Evolutionary conservation across 78 protist genomes (phyloP).

Genomic region (Diacronema lutheri): DNA sequence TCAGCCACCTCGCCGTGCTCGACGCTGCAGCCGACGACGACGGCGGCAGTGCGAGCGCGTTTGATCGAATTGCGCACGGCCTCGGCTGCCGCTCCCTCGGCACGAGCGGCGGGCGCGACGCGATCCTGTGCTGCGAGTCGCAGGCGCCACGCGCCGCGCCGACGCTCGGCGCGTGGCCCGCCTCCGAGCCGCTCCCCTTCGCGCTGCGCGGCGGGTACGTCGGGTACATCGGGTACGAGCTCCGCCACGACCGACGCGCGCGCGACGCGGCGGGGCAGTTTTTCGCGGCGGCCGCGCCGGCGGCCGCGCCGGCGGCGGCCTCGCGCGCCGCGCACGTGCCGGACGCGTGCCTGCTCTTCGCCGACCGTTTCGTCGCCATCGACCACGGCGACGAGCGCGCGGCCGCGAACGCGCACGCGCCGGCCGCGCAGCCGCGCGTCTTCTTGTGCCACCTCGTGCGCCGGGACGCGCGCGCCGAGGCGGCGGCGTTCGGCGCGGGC

Average conservation of each 20-base stretch:
- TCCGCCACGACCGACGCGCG: slow-evolving; percentile 4
- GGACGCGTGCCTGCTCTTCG: slow-evolving; percentile 23
- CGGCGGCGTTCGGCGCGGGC: background rate
- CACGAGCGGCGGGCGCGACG: too few relatives aligned
- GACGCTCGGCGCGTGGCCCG: too few relatives aligned
- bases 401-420: too few relatives aligned
- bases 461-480: background rate
- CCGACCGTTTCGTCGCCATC: slow-evolving; percentile 43
- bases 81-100: too few relatives aligned
- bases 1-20: background rate
- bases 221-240: slow-evolving; percentile 74
- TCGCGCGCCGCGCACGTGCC: background rate
- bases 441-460: background rate
- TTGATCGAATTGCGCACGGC: too few relatives aligned
- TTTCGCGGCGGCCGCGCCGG: background rate
- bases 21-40: too few relatives aligned
- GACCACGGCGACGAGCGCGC: slow-evolving; percentile 36
- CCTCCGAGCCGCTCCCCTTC: too few relatives aligned
- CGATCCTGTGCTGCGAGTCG: too few relatives aligned
- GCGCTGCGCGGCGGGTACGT: slow-evolving; percentile 64
- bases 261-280: background rate
- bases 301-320: background rate
- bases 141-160: too few relatives aligned
- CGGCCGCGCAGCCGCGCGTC: background rate
- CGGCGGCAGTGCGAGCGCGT: too few relatives aligned